Evolutionary conservation across 306 rosid genomes (phyloP), one percentile per base, ranked within the genome.

Genomic region (Lupinus albus): DNA sequence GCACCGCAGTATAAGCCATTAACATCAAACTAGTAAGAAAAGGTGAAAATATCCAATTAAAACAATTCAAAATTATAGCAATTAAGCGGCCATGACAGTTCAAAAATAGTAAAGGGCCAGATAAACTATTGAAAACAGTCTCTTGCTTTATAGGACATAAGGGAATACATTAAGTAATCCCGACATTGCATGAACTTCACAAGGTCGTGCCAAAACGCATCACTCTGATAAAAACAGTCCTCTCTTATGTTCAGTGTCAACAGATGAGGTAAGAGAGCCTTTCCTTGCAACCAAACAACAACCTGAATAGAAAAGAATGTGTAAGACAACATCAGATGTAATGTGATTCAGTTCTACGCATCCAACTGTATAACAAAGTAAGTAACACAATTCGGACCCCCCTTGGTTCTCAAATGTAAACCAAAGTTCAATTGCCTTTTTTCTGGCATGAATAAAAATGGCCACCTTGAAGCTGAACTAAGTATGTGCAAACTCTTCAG

Each of bases 101-200:
- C 18, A 13, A 21, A 44, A 33, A 7, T 39, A 8, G 42, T 20
- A 11, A 70, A 53, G 14, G 49, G 36, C 10, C 58, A 45, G 3
- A 45, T 57, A 41, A 20, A 56, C 20, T 1, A 21, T 5, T 13
- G 52, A 48, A 33, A 54, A 56, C 13, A 66, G 36, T 38, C 42
- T 14, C 32, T 58, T 32, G 59, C 4, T 62, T 60, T 38, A 42
- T 5, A 81, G 67, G 76, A 64, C 36, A 67, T 35, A 53, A 67
- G 61, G 46, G 48, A 68, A 62, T 81, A 81, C 84, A 81, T 81
- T 81, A 28, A 81, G 76, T 76, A 81, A 59, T 28, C 84, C 79
- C 32, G 84, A 81, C 84, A 81, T 81, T 62, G 81, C 70, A 61
- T 1, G 47, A 72, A 64, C 64, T 72, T 81, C 81, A 81, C 62